Conservation (phyloP, 768 basidiomycete genomes). For the Lyophyllum shimeji region DNA sequence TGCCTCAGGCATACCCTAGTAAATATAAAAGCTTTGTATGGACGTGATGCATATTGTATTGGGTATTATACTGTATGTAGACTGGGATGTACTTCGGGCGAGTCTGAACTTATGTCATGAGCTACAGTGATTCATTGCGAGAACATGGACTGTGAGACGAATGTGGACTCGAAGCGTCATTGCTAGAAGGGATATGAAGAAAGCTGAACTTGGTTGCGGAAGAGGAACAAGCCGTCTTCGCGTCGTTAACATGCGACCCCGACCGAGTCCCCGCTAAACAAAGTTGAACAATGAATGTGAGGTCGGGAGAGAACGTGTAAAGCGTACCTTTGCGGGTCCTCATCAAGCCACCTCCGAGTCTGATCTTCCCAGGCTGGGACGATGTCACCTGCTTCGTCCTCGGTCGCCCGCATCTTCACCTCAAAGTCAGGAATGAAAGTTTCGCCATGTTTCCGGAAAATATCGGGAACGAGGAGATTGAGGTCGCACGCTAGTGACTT, state of each 20-base stretch:
- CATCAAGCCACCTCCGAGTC: conserved; percentile 9
- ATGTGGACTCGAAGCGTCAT: background rate
- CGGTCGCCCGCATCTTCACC: background rate
- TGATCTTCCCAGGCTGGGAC: conserved; percentile 22
- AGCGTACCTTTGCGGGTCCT: conserved; percentile 2
- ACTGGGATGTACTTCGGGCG: background rate
- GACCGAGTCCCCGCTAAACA: background rate
- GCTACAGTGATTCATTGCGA: background rate
- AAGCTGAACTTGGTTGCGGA: background rate
- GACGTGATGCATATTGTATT: background rate
- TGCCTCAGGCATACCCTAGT: background rate
- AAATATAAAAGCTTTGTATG: background rate
- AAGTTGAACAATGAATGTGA: background rate
- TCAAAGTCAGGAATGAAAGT: conserved; percentile 4
- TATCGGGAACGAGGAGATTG: conserved; percentile 21
- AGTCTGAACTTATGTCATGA: background rate
- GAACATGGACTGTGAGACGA: too few relatives aligned
- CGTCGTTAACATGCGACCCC: conserved; percentile 9
- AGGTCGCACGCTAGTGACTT: conserved; percentile 23
- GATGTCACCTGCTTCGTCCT: conserved; percentile 1
- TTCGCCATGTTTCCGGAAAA: conserved; percentile 16
- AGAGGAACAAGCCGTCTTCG: background rate
- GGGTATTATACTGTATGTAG: background rate
- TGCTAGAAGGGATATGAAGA: background rate
- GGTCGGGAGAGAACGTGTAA: background rate